Evolutionary conservation across 2,329 filamentous ascomycete species (phyloP).

Genomic region (Dactylellina sp.): DNA sequence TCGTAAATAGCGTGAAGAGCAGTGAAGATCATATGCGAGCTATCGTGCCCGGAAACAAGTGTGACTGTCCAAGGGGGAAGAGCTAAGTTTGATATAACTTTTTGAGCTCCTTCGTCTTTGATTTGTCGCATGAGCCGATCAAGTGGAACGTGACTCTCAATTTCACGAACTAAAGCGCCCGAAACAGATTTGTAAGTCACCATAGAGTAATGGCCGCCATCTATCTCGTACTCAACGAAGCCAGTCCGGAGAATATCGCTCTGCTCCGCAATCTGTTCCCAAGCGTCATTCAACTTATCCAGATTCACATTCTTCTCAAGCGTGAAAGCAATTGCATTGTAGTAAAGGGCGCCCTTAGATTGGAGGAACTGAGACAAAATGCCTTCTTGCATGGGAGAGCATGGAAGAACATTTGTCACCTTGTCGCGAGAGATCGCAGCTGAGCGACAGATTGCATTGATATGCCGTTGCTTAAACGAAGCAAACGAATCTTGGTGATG

Average conservation of each 20-base stretch:
- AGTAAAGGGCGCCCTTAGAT: slow-evolving; percentile 76
- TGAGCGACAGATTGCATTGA: slow-evolving; percentile 61
- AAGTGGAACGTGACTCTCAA: slow-evolving; percentile 48
- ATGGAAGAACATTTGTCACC: slow-evolving; percentile 76
- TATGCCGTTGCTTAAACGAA: slow-evolving; percentile 45
- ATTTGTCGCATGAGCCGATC: slow-evolving; percentile 56
- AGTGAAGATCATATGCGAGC: slow-evolving; percentile 66
- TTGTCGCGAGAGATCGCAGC: slow-evolving; percentile 61
- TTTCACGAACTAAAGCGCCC: slow-evolving; percentile 27
- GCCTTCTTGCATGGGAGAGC: slow-evolving; percentile 81
- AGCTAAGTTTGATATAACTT: slow-evolving; percentile 64
- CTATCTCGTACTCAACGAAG: slow-evolving; percentile 74
- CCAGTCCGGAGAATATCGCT: slow-evolving; percentile 82
- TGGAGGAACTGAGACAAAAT: slow-evolving; percentile 81
- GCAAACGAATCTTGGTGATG: slow-evolving; percentile 39
- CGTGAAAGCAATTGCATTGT: slow-evolving; percentile 76
- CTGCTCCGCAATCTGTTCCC: slow-evolving; percentile 68
- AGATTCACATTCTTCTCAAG: slow-evolving; percentile 65
- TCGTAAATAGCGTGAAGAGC: slow-evolving; percentile 89
- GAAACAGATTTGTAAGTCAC: slow-evolving; percentile 68
- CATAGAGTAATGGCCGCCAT: slow-evolving; percentile 78
- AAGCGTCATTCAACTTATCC: slow-evolving; percentile 69
- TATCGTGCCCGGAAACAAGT: slow-evolving; percentile 36
- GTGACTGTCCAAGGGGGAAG: slow-evolving; percentile 47
- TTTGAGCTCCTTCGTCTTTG: slow-evolving; percentile 63